Evolutionary conservation across 148 eudicot species (phyloP).

Genomic region (Simmondsia chinensis): DNA sequence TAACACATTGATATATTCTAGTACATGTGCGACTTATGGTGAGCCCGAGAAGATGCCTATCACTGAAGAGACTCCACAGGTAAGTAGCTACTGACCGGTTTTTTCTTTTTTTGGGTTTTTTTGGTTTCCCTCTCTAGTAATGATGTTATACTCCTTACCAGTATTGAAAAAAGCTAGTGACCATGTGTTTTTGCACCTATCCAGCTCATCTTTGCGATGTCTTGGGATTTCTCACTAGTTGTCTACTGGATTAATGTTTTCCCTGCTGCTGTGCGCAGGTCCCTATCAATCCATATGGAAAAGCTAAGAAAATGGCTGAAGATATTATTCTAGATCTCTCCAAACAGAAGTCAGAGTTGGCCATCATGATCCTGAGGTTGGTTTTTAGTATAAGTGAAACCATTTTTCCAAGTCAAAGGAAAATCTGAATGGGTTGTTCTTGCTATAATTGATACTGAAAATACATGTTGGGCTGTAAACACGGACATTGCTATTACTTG

Average conservation of each 20-base stretch:
- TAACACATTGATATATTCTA: conserved; percentile 75
- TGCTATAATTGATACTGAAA: no score
- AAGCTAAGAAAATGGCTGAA: conserved; percentile 98
- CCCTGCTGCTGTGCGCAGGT: conserved; percentile 32
- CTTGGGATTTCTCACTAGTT: no score
- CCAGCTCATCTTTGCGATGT: no score
- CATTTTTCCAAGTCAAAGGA: no score
- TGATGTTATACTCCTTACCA: no score
- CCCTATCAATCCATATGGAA: conserved; percentile 97
- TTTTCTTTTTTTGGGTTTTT: conserved; percentile 3
- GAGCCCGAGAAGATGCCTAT: conserved; percentile 98
- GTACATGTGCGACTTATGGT: conserved; percentile 99
- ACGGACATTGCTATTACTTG: no score
- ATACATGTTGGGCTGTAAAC: no score
- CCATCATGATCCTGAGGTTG: conserved; percentile 89
- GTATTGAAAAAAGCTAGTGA: no score
- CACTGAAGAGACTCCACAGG: conserved; percentile 94
- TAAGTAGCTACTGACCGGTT: conserved; percentile 14
- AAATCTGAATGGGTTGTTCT: no score
- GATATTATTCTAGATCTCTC: conserved; percentile 88
- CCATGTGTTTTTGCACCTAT: no score
- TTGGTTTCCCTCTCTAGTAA: no score
- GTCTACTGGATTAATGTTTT: no score
- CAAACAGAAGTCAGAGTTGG: conserved; percentile 56
- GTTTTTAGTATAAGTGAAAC: conserved; percentile 1